Conservation (phyloP, 768 basidiomycete species). For the Rubroboletus pulcherrimus region DNA sequence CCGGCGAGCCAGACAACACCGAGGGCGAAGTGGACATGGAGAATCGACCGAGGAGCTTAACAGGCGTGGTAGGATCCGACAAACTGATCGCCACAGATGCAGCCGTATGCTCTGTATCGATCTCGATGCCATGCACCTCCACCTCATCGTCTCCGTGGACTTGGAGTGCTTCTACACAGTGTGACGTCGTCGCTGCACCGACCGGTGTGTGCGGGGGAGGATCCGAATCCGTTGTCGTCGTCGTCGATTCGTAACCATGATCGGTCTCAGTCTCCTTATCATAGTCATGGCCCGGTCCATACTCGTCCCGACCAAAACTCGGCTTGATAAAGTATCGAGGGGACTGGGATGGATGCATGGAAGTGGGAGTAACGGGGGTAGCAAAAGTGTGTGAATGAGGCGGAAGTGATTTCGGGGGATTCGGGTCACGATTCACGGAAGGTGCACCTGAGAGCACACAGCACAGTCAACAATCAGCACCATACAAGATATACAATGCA, state of each 20-base stretch:
- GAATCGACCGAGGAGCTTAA: conserved; percentile 13
- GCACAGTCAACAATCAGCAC: conserved; percentile 10
- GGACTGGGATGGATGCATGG: not conserved
- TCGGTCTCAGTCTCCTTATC: conserved; percentile 24
- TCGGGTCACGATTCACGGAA: conserved; percentile 9
- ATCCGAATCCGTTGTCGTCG: conserved; percentile 27
- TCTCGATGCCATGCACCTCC: conserved; percentile 4
- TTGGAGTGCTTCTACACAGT: conserved; percentile 3
- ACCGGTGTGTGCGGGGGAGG: conserved; percentile 27
- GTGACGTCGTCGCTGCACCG: conserved; percentile 5
- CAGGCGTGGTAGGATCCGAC: conserved; percentile 16
- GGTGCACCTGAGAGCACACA: conserved; percentile 13
- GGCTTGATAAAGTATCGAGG: conserved; percentile 2
- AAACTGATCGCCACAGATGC: not conserved
- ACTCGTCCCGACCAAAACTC: conserved; percentile 1
- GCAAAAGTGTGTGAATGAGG: conserved; percentile 5
- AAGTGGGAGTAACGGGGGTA: not conserved
- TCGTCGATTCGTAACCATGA: conserved; percentile 26
- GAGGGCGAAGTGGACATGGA: conserved; percentile 6
- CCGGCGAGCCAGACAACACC: not conserved
- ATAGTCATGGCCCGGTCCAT: conserved; percentile 4
- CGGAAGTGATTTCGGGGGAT: not conserved
- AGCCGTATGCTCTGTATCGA: not conserved
- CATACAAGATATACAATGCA: not conserved
- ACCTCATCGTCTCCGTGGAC: conserved; percentile 16